Percentiles rank a stretch among this genome's conserved stretches.
Evolutionary conservation across 2,329 filamentous ascomycete genomes (phyloP).

Genomic region (Oidium heveae): DNA sequence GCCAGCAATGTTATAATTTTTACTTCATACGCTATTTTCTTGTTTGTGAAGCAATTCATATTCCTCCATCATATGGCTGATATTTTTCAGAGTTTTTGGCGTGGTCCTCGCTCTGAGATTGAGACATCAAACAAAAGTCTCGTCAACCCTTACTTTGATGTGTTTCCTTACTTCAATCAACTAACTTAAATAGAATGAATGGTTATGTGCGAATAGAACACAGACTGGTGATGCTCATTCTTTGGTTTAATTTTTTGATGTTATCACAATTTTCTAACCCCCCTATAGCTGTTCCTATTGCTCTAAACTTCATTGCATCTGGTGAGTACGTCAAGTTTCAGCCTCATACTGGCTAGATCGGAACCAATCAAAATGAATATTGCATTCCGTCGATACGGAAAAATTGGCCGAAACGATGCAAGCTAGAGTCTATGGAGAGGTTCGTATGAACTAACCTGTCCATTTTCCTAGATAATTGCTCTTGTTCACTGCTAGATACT

Average conservation of each 20-base stretch:
- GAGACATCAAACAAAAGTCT: conserved; percentile 18
- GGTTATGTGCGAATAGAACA: conserved; percentile 53
- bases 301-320: conserved; percentile 75
- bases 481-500: not conserved
- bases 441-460: not conserved
- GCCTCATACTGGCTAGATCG: not conserved
- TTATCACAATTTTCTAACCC: not conserved
- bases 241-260: not conserved
- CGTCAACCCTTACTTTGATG: not conserved
- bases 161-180: not conserved
- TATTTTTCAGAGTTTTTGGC: conserved; percentile 30
- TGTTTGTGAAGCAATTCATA: conserved; percentile 25
- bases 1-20: conserved; percentile 71
- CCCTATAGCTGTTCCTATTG: conserved; percentile 43
- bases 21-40: conserved; percentile 49
- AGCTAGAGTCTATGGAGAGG: not conserved
- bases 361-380: not conserved
- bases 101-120: conserved; percentile 28
- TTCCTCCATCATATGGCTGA: conserved; percentile 2
- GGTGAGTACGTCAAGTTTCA: conserved; percentile 35
- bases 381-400: too few species aligned
- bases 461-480: not conserved
- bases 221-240: conserved; percentile 45
- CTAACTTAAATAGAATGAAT: conserved; percentile 24
- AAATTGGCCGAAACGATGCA: not conserved